Base-by-base conservation (phyloP, 2,329 filamentous ascomycete genomes). In the Colletotrichum somersetense region DNA sequence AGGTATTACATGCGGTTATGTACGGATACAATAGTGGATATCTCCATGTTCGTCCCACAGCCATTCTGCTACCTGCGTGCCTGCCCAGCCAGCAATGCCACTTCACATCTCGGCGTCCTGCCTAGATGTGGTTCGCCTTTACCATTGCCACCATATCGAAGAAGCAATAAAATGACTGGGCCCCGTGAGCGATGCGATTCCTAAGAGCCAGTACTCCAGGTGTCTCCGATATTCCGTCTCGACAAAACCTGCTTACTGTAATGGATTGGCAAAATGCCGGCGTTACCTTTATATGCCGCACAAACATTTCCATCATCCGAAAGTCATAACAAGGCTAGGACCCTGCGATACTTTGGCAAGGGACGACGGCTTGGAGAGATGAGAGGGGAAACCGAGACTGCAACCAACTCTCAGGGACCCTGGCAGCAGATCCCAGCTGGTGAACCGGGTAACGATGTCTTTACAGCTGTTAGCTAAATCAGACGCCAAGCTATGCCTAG, bases 371-470 rank as follows among this genome's bases (percentile, higher is more conserved):
- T 23, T 50, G 30, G 23, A 57, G 40, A 50, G n/a, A 65, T 53
- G 30, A 64, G 42, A 40, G 26, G 23, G 30, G 18, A 56, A 42
- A 18, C 33, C 30, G 42, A 33, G 50, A 55, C 23, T 57, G 53
- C 50, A 44, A 38, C 52, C 42, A 26, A 56, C 62, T 23, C 26
- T 67, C 57, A 40, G 42, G 64, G 52, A 68, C 38, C 69, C 69
- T 72, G 58, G 69, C 69, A 55, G 65, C 46, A 62, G 69, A 71
- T 71, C 64, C 44, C 58, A 68, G 63, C 52, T 68, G 58, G 53
- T 63, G 65, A 68, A 63, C 69, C 53, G 40, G 68, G 66, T 63
- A 68, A 55, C 61, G 33, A 57, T 68, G 68, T 71, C 58, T 71
- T 71, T 58, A 62, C 65, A 63, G 65, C 69, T 63, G 65, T 63